Evolutionary conservation across 306 rosid genomes (phyloP).

Genomic region (Chamaecrista fasciculata): DNA sequence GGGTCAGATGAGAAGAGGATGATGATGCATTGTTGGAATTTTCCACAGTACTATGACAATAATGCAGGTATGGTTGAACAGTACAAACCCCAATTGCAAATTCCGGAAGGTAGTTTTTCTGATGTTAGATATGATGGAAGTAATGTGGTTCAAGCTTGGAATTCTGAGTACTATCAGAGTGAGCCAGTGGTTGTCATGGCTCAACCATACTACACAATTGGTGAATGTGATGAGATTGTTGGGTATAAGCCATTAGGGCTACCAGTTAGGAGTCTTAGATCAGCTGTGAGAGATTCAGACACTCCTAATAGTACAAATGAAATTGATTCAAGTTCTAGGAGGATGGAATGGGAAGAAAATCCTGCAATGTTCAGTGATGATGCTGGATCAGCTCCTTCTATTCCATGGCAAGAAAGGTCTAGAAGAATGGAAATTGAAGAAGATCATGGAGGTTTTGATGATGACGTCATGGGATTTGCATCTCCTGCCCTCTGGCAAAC

Average conservation of each 20-base stretch:
- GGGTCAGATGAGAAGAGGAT: conserved; percentile 48
- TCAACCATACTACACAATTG: conserved; percentile 47
- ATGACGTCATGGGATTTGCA: conserved; percentile 42
- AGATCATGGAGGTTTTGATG: conserved; percentile 33
- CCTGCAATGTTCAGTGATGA: conserved; percentile 50
- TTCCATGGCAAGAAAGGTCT: too few relatives aligned
- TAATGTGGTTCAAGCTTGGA: conserved; percentile 67
- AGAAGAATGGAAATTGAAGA: conserved; percentile 43
- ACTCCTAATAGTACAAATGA: conserved; percentile 32
- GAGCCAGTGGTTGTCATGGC: conserved; percentile 62
- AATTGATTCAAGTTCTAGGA: conserved; percentile 64
- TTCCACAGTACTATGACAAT: conserved; percentile 39
- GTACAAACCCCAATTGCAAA: conserved; percentile 39
- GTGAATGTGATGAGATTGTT: conserved; percentile 41
- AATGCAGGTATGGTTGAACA: conserved; percentile 49
- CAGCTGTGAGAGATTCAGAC: conserved; percentile 39
- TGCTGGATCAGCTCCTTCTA: conserved; percentile 39
- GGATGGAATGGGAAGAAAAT: too few relatives aligned
- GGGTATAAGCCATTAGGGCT: conserved; percentile 66
- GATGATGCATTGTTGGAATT: conserved; percentile 40
- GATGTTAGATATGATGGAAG: conserved; percentile 38
- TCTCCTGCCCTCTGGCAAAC: conserved; percentile 51
- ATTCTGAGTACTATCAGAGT: conserved; percentile 55
- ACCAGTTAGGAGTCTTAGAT: conserved; percentile 77
- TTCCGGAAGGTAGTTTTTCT: conserved; percentile 30